These are phyloP conservation scores for Serendipita indica DNA, from an alignment of 768 basidiomycete species.

Conservation along the genomic window DNA sequence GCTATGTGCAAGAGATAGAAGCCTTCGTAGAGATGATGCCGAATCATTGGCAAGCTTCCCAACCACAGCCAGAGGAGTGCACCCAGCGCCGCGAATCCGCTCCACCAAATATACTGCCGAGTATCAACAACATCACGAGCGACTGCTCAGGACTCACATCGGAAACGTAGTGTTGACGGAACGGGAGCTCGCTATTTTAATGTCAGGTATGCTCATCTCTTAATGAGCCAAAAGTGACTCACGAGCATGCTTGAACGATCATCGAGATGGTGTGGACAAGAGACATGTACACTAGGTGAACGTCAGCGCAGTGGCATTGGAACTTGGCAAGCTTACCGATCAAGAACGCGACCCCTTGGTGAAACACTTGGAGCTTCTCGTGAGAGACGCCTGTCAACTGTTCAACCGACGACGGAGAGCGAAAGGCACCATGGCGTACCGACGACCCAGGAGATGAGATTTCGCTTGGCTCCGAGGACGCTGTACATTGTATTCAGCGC, in stretches of 20 bases:
- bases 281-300: conserved; percentile 10
- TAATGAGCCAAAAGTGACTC: background rate
- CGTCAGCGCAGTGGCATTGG: background rate
- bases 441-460: conserved; percentile 1
- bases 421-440: background rate
- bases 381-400: conserved; percentile 21
- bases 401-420: background rate
- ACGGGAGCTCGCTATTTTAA: background rate
- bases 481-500: too few relatives aligned
- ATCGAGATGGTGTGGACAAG: conserved; percentile 12
- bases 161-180: background rate
- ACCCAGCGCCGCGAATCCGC: background rate
- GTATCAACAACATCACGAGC: too few relatives aligned
- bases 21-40: background rate
- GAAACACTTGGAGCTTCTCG: conserved; percentile 19
- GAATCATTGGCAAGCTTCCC: background rate
- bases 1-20: background rate
- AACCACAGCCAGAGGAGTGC: conserved; percentile 1
- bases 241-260: conserved; percentile 4
- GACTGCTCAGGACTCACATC: background rate
- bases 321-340: background rate
- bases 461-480: conserved; percentile 6
- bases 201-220: background rate
- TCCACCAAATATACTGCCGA: background rate
- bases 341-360: conserved; percentile 11